Percentiles rank a stretch among this genome's conserved stretches.
phyloP scores from a whole-genome alignment of 345 rosid genomes.

The Eucalyptus albens region DNA sequence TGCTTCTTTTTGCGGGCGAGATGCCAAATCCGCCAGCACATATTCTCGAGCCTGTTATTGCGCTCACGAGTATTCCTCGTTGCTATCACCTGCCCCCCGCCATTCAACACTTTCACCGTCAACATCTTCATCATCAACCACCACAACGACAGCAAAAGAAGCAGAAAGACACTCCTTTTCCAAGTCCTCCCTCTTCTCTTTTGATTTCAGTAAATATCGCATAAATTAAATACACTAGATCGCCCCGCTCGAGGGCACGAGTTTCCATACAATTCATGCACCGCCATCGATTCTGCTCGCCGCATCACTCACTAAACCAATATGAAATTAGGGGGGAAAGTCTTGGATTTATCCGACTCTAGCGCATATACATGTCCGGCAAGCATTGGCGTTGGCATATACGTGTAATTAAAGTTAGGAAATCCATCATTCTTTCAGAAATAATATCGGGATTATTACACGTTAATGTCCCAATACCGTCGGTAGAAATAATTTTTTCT shows the following conservation, averaged over 20 bases:
- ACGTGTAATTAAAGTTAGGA: background rate
- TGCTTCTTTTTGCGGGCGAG: constrained; percentile 85
- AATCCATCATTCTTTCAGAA: background rate
- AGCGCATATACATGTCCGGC: background rate
- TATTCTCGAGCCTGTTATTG: constrained; percentile 81
- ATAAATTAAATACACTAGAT: background rate
- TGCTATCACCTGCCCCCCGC: constrained; percentile 61
- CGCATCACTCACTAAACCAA: background rate
- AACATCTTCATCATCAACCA: background rate
- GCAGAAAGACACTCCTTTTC: background rate
- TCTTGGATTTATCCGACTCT: background rate
- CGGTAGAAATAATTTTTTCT: background rate
- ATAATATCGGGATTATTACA: background rate
- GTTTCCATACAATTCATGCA: background rate
- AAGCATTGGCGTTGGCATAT: background rate
- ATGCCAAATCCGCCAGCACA: constrained; percentile 99
- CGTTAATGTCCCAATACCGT: background rate
- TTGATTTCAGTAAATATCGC: background rate
- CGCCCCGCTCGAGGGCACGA: background rate
- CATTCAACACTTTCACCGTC: background rate
- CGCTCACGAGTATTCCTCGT: constrained; percentile 89
- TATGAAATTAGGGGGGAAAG: background rate
- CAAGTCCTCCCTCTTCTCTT: background rate
- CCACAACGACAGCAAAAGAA: background rate
- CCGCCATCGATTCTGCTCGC: background rate